Evolutionary conservation across 148 eudicot species (phyloP), one percentile per base, ranked within the genome.

Genomic region (Fagopyrum homotropicum): DNA sequence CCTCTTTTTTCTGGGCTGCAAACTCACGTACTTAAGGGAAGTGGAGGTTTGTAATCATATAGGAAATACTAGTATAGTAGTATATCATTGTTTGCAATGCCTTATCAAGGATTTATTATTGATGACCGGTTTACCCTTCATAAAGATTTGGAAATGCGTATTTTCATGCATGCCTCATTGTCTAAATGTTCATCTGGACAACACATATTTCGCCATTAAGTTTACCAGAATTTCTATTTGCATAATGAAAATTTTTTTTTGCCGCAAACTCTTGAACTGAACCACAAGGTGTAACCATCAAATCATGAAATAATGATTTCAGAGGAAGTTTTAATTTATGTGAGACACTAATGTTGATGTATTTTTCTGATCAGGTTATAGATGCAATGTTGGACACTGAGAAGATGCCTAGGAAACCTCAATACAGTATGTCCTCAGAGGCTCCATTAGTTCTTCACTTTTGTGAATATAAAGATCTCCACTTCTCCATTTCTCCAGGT

Each of bases 361-460:
- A 30, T 14, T 14, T 47, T 5, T 45, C 57, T 29, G 5, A 6
- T 54, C 85, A 95, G 98, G 87, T 95, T 69, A 84, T 95, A 73
- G 97, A 92, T 81, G 80, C 81, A 73, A 79, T 95, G 73, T 89
- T 95, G 75, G 92, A 95, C 86, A 79, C 85, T 81, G 91, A 85
- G 69, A 89, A 81, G 73, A 86, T 81, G 35, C 86, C 90, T 61
- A 89, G 86, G 82, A 95, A 95, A 82, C 98, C 98, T 79, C 98
- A 92, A 50, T 95, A 88, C 84, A 72, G 47, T 66, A 89, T 92
- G 92, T 92, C 98, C 75, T 84, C 96, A 57, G 98, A 92, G 77
- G 78, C 84, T 70, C 97, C 98, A 11, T 80, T 95, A 84, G 97
- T 95, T 81, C 93, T 95, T 81, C 89, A 82, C 56, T 90, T 93